A percentile compares a stretch with the other conserved stretches of the same genome.
phyloP scores from a whole-genome alignment of 352 stramenopile species.

The Phytophthora niederhauseri region DNA sequence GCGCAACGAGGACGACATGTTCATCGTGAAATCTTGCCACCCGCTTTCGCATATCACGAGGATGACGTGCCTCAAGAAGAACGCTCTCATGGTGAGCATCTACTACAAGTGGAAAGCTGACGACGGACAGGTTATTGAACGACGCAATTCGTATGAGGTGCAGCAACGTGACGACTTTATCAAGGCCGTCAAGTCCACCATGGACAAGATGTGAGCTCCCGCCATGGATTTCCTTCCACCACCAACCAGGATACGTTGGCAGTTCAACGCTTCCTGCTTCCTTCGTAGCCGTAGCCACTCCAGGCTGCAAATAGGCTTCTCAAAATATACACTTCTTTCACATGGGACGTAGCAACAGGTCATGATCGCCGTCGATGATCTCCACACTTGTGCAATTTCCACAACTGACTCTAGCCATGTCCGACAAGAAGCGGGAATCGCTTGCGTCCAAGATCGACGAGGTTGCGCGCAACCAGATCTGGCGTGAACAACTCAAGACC shows the following conservation, averaged over 20 bases:
- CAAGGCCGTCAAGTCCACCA: conserved; percentile 78
- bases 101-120: conserved; percentile 84
- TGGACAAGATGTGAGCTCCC: conserved; percentile 72
- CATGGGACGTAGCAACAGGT: conserved; percentile 24
- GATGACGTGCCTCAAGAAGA: conserved; percentile 92
- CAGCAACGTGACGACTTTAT: conserved; percentile 90
- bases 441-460: conserved; percentile 86
- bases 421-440: conserved; percentile 80
- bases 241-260: not conserved
- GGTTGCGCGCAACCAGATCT: conserved; percentile 88
- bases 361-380: not conserved
- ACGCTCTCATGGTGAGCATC: conserved; percentile 85
- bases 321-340: conserved; percentile 34
- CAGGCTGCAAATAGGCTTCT: conserved; percentile 33
- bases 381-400: conserved; percentile 15
- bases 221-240: not conserved
- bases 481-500: conserved; percentile 87
- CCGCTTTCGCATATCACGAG: conserved; percentile 68
- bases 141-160: conserved; percentile 83
- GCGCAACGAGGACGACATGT: conserved; percentile 75
- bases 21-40: conserved; percentile 81
- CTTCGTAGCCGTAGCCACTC: not conserved
- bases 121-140: conserved; percentile 51
- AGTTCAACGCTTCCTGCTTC: not conserved
- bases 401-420: conserved; percentile 36